Percentiles rank a stretch among this genome's conserved stretches.
Evolutionary conservation across 495 filamentous ascomycete species (phyloP).

Genomic region (Neurospora terricola): DNA sequence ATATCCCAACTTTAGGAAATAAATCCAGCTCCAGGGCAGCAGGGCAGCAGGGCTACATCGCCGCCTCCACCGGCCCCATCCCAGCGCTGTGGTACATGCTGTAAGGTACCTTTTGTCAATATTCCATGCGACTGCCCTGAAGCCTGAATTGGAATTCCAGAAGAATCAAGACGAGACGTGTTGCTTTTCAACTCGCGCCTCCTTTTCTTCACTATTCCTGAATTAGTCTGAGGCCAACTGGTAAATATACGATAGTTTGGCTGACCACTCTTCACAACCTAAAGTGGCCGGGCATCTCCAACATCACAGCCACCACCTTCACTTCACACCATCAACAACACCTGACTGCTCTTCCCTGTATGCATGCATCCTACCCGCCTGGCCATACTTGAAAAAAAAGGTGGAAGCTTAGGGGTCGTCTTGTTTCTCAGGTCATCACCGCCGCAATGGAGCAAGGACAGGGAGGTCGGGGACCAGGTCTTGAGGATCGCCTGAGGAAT

Average conservation of each 20-base stretch:
- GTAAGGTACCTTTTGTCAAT: background rate
- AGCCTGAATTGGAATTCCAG: background rate
- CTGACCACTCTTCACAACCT: background rate
- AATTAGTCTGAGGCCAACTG: background rate
- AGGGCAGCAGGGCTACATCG: background rate
- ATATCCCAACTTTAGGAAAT: background rate
- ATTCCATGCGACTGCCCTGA: background rate
- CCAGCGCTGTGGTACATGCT: background rate
- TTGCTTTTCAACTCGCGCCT: background rate
- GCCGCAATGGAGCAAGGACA: slow-evolving; percentile 17
- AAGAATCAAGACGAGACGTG: background rate
- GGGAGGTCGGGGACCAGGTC: slow-evolving; percentile 7
- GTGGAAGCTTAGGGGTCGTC: background rate
- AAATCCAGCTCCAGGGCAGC: background rate
- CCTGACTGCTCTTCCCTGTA: background rate
- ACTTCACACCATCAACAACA: background rate
- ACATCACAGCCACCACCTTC: background rate
- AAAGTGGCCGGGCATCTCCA: background rate
- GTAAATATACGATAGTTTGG: background rate
- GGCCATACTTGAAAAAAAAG: background rate
- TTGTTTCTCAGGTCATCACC: background rate
- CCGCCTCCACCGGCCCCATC: background rate
- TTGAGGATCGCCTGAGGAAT: slow-evolving; percentile 33
- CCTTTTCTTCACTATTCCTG: background rate
- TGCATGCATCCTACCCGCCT: background rate